These are phyloP conservation scores for bread wheat (Triticum aestivum) DNA, from an alignment of 176 grass and related monocot species.

Conservation along the genomic window DNA sequence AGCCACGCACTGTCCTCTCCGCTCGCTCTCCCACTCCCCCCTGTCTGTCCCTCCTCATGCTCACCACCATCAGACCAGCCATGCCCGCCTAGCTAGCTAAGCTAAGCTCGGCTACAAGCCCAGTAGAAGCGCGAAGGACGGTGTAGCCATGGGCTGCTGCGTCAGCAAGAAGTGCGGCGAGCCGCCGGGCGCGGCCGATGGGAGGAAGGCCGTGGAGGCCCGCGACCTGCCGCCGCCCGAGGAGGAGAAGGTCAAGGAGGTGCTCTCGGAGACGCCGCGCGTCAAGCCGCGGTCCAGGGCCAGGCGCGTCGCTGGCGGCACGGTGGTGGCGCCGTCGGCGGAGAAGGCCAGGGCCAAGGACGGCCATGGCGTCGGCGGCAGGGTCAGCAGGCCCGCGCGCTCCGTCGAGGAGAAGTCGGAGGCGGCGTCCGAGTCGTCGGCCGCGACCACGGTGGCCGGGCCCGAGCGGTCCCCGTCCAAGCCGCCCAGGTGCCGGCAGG, in stretches of 20 bases:
- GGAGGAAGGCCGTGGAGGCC: constrained; percentile 29
- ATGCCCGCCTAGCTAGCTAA: constrained; percentile 21
- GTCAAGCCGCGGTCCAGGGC: constrained; percentile 33
- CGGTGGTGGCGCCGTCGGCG: constrained; percentile 30
- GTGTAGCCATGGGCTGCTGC: constrained; percentile 49
- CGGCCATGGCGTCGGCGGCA: not conserved
- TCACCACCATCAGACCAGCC: not conserved
- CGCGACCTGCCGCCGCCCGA: constrained; percentile 44
- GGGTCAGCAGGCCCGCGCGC: not conserved
- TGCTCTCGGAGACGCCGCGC: constrained; percentile 77
- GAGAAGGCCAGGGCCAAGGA: constrained; percentile 26
- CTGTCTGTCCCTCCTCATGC: not conserved
- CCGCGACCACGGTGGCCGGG: constrained; percentile 23
- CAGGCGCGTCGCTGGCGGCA: constrained; percentile 13
- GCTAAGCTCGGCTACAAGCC: not conserved
- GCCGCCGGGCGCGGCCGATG: not conserved
- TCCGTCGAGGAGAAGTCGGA: constrained; percentile 35
- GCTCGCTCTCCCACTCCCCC: not conserved
- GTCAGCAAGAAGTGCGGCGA: constrained; percentile 42
- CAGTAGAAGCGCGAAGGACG: not conserved
- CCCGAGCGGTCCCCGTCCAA: constrained; percentile 48
- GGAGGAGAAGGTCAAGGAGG: constrained; percentile 97
- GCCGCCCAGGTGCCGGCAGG: constrained; percentile 39
- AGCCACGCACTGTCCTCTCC: not conserved
- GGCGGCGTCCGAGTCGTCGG: constrained; percentile 48